Evolutionary conservation across 768 basidiomycete genomes (phyloP).

Genomic region (Lentinus brumalis): DNA sequence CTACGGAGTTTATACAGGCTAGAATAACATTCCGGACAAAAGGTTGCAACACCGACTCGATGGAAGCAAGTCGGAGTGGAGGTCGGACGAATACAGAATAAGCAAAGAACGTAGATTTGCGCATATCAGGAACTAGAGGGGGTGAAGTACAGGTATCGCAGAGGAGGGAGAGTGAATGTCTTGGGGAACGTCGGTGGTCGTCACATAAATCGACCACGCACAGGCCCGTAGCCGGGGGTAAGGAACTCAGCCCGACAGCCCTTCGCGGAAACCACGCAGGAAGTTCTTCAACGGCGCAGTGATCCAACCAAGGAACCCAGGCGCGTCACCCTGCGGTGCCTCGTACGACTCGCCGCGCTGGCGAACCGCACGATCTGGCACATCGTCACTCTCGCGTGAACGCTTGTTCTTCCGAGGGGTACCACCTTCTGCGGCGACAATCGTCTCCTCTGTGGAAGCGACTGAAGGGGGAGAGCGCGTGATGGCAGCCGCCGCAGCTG

Average conservation of each 20-base stretch:
- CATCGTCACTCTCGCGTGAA: constrained; percentile 46
- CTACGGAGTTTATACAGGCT: neutral
- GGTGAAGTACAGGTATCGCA: neutral
- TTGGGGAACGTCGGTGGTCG: neutral
- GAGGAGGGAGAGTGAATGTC: neutral
- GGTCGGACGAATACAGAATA: neutral
- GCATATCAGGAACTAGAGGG: neutral
- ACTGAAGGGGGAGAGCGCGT: constrained; percentile 25
- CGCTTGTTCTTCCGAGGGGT: constrained; percentile 47
- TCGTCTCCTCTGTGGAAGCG: constrained; percentile 41
- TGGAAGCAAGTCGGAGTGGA: neutral
- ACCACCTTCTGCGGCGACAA: constrained; percentile 32
- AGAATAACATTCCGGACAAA: neutral
- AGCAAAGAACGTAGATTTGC: neutral
- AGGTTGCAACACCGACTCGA: neutral
- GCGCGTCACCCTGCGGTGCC: constrained; percentile 45
- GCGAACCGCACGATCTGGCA: constrained; percentile 50
- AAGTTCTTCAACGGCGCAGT: constrained; percentile 65
- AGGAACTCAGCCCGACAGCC: constrained; percentile 15
- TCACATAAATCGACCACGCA: neutral
- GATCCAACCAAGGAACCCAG: constrained; percentile 59
- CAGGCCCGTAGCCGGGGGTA: neutral
- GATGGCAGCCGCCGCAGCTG: neutral
- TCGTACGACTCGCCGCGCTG: constrained; percentile 50
- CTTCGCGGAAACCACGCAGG: constrained; percentile 66